Evolutionary conservation across 2,329 filamentous ascomycete species (phyloP), one percentile per base, ranked within the genome.

Genomic region (Epichloe sibirici): DNA sequence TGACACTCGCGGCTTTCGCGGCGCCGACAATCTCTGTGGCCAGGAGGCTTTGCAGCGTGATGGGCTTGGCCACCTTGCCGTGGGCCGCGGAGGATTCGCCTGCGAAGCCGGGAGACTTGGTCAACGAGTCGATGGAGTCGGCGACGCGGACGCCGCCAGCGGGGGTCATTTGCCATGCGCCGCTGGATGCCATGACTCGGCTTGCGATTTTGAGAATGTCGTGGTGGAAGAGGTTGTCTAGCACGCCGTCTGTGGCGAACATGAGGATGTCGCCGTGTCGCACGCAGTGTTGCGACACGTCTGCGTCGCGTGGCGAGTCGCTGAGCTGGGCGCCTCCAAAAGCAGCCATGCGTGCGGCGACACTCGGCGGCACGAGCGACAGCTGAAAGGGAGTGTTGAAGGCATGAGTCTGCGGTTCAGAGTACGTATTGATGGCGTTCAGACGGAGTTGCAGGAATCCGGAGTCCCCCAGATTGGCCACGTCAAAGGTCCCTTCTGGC

Each of bases 321-420:
- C 85, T 84, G 28, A 95, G 79, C 56, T 86, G 86, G 2, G 79
- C 75, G 45, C 88, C 88, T 21, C 91, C 91, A 66, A 95, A 97
- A 31, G 88, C 81, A 12, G 83, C 81, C 61, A 90, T 85, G 61
- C 93, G 87, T 23, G 82, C 80, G 53, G 89, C 78, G 69, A 95
- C 84, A 60, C 79, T 81, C 3, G 85, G 80, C 0, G 93, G 91
- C 7, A 96, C 84, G 51, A 95, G 83, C 51, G 89, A 91, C 42
- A 98, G 79, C 68, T 98, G 93, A 65, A 88, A 98, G 0, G 93
- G 93, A 0, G 93, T 97, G 69, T 98, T 98, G 77, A 98, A 98
- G 44, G 85, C 90, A 67, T 98, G 93, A 0, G 90, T 96, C 69
- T 98, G 93, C 25, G 89, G 86, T 47, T 83, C 79, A 2, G 90